Conservation (phyloP, 2,329 filamentous ascomycete genomes). For the Immersiporthe knoxdaviesiana region DNA sequence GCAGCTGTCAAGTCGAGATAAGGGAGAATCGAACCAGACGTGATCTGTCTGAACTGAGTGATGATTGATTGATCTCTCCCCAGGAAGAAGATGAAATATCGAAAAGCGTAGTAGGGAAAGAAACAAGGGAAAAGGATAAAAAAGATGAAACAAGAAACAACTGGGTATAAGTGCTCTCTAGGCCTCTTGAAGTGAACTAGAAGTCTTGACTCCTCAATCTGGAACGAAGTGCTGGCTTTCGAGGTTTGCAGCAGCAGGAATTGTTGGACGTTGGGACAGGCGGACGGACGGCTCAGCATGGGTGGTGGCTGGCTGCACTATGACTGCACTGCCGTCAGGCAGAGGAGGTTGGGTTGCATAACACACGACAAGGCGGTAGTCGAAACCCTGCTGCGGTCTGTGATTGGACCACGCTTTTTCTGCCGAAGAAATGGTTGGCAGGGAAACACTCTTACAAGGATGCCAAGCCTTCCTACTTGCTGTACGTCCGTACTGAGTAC, state of each 20-base stretch:
- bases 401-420: slow-evolving; percentile 7
- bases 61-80: background rate
- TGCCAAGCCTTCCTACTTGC: background rate
- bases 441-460: background rate
- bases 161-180: background rate
- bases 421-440: background rate
- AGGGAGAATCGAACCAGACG: background rate
- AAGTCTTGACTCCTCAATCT: background rate
- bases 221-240: background rate
- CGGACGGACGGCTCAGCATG: background rate
- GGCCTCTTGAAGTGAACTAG: background rate
- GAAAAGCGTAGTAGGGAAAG: background rate
- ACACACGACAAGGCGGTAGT: background rate
- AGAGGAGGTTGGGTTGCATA: background rate
- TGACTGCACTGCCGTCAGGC: background rate
- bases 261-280: background rate
- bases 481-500: background rate
- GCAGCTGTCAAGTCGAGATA: background rate
- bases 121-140: background rate
- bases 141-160: background rate
- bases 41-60: background rate
- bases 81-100: background rate
- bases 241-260: background rate
- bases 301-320: background rate
- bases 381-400: background rate